A percentile compares a stretch with the other conserved stretches of the same genome.
Conservation (phyloP, 2,329 filamentous ascomycete species). For the Sphaerulina musiva region DNA sequence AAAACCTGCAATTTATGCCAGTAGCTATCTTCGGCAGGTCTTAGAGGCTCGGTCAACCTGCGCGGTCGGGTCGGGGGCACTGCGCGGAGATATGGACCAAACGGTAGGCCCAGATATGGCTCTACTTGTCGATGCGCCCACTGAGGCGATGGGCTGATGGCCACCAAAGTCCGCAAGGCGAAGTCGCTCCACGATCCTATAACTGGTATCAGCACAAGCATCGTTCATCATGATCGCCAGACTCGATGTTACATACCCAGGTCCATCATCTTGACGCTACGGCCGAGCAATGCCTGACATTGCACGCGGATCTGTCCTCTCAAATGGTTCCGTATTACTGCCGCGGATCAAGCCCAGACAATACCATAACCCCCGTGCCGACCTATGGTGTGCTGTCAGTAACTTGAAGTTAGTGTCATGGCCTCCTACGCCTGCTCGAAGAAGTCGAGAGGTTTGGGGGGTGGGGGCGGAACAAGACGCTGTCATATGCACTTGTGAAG, state of each 20-base stretch:
- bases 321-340: too few relatives aligned
- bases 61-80: slow-evolving; percentile 25
- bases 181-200: slow-evolving; percentile 29
- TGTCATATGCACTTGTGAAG: too few relatives aligned
- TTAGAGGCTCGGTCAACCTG: slow-evolving; percentile 26
- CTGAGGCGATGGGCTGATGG: slow-evolving; percentile 29
- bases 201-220: slow-evolving; percentile 1
- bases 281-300: not conserved
- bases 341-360: too few relatives aligned
- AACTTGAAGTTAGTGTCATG: too few relatives aligned
- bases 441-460: too few relatives aligned
- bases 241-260: slow-evolving; percentile 9
- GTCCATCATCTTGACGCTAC: slow-evolving; percentile 12
- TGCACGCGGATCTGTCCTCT: not conserved
- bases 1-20: slow-evolving; percentile 26
- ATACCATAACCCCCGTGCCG: too few relatives aligned
- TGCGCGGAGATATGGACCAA: slow-evolving; percentile 29
- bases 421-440: too few relatives aligned
- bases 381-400: too few relatives aligned
- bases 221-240: not conserved
- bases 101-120: slow-evolving; percentile 30
- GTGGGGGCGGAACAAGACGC: too few relatives aligned
- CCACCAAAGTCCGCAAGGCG: slow-evolving; percentile 26
- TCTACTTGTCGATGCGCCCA: slow-evolving; percentile 31
- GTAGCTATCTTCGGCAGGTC: slow-evolving; percentile 20